These are phyloP conservation scores for Phialophora tarda DNA, from an alignment of 2,329 filamentous ascomycete genomes.

Conservation along the genomic window DNA sequence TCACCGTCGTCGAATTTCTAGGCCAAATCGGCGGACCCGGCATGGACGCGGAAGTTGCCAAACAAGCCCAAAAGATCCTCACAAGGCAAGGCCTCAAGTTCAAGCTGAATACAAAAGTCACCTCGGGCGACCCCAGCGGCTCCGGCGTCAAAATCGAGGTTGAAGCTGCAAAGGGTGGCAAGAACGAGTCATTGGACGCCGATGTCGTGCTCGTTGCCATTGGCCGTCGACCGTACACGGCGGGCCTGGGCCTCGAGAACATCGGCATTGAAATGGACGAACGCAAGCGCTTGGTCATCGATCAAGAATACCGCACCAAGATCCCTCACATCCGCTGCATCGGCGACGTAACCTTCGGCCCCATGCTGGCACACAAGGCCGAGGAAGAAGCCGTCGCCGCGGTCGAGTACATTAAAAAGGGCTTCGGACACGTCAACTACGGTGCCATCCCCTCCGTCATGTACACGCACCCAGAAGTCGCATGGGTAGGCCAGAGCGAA, in stretches of 20 bases:
- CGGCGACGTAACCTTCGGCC: constrained; percentile 94
- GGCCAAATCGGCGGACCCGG: constrained; percentile 95
- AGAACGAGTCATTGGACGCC: constrained; percentile 87
- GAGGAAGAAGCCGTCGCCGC: constrained; percentile 97
- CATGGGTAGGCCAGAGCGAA: constrained; percentile 98
- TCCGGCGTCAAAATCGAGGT: constrained; percentile 80
- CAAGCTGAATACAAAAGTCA: constrained; percentile 96
- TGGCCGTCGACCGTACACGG: constrained; percentile 91
- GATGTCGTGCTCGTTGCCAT: constrained; percentile 97
- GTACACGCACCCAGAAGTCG: constrained; percentile 98
- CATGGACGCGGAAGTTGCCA: constrained; percentile 94
- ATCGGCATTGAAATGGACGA: constrained; percentile 91
- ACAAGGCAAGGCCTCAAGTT: constrained; percentile 98
- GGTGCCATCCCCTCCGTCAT: constrained; percentile 96
- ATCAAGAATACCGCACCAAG: constrained; percentile 99
- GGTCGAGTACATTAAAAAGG: constrained; percentile 97
- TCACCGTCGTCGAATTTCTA: constrained; percentile 96
- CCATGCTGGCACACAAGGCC: constrained; percentile 99
- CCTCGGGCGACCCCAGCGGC: constrained; percentile 78
- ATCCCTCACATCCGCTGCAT: constrained; percentile 95
- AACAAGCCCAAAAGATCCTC: constrained; percentile 88
- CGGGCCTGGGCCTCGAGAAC: constrained; percentile 90
- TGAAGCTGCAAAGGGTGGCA: constrained; percentile 94
- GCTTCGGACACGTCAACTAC: constrained; percentile 98
- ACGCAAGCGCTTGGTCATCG: constrained; percentile 91